Percentiles rank a stretch among this genome's conserved stretches.
Evolutionary conservation across 495 filamentous ascomycete species (phyloP).

Genomic region (Aspergillus biplanus): DNA sequence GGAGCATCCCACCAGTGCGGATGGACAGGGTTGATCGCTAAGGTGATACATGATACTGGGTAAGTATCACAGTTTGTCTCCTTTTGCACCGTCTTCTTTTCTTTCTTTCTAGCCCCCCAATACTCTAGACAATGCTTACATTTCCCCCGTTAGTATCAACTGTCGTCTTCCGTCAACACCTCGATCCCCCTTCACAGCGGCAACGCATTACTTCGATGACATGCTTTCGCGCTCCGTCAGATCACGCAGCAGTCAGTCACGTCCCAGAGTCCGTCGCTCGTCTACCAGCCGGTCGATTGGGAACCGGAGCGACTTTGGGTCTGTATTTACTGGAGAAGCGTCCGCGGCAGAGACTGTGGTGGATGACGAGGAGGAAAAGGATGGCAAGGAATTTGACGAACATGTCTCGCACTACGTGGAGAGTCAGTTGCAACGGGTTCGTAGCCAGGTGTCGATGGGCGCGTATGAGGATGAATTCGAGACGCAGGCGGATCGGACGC

Average conservation of each 20-base stretch:
- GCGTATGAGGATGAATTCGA: conserved; percentile 66
- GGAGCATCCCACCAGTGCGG: conserved; percentile 95
- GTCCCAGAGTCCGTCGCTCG: conserved; percentile 69
- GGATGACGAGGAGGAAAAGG: conserved; percentile 40
- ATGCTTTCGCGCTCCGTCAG: conserved; percentile 63
- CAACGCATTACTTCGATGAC: conserved; percentile 94
- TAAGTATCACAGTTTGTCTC: conserved; percentile 43
- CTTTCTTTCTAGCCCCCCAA: conserved; percentile 13
- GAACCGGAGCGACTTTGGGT: conserved; percentile 78
- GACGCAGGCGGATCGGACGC: conserved; percentile 44
- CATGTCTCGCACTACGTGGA: conserved; percentile 73
- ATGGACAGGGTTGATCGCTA: conserved; percentile 96
- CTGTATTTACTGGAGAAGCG: conserved; percentile 35
- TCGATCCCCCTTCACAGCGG: conserved; percentile 78
- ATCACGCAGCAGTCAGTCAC: conserved; percentile 36
- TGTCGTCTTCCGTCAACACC: conserved; percentile 94
- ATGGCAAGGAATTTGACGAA: conserved; percentile 57
- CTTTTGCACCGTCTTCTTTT: not conserved
- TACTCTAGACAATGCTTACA: conserved; percentile 18
- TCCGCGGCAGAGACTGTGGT: conserved; percentile 29
- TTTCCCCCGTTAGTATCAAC: conserved; percentile 60
- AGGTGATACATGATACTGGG: conserved; percentile 97
- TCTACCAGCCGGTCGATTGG: conserved; percentile 87
- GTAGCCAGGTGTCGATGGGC: conserved; percentile 53
- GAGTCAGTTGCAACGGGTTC: conserved; percentile 67